Base-by-base conservation (phyloP, 2,329 filamentous ascomycete species). In the Akanthomyces dipterigenus region DNA sequence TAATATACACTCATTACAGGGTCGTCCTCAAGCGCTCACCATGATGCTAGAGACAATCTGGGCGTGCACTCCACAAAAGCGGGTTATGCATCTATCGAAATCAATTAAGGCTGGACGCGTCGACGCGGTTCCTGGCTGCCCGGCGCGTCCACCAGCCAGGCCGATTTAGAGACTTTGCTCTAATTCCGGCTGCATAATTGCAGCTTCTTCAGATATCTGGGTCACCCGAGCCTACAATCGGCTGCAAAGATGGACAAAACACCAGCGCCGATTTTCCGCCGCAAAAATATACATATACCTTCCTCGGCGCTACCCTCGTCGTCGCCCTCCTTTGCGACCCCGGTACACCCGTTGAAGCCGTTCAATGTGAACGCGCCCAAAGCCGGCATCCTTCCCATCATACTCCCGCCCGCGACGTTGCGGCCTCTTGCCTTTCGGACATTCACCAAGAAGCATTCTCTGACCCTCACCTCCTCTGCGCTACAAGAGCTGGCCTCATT, bases 401-500 rank as follows among this genome's bases (percentile, higher is more conserved):
- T 96, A 40, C 86, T 99, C 5, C 93, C 93, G 3, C 90, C 93
- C 0, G 86, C 91, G 11, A 96, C 90, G 0, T 78, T 99, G 45
- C 84, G 96, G 64, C 93, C 95, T 2, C 81, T 98, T 22, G 96
- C 95, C 9, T 98, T 99, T 71, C 87, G 95, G 51, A 96, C 91
- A 0, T 96, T 99, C 67, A 99, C 95, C 2, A 97, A 97, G 75
- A 99, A 98, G 71, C 91, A 99, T 76, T 96, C 93, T 68, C 80
- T 99, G 61, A 98, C 93, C 0, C 84, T 99, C 58, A 93, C 90
- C 8, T 95, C 93, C 0, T 86, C 92, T 0, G 91, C 95, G 0
- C 79, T 99, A 5, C 88, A 93, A 72, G 85, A 90, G 51, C 81
- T 99, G 36, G 93, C 95, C 22, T 82, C 85, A 1, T 99, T 99